A percentile compares a stretch with the other conserved stretches of the same genome.
phyloP scores from a whole-genome alignment of 2,329 filamentous ascomycete genomes.

The Parastagonospora nodorum region DNA sequence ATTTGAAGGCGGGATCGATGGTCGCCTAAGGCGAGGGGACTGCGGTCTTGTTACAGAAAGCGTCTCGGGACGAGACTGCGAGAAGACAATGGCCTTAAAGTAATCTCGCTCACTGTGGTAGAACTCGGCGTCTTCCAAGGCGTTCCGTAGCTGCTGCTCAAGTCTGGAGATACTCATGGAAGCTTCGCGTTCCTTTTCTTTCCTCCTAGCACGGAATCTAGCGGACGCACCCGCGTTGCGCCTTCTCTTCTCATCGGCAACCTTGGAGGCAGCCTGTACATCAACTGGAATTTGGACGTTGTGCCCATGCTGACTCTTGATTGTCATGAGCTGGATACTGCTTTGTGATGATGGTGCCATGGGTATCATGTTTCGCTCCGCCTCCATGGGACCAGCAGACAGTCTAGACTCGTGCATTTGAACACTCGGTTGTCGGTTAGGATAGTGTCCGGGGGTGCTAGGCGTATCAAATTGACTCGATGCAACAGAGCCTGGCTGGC shows the following conservation, averaged over 20 bases:
- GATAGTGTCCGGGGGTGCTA: conserved; percentile 27
- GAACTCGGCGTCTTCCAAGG: conserved; percentile 71
- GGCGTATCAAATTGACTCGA: conserved; percentile 46
- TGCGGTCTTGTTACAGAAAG: conserved; percentile 50
- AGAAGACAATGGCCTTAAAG: conserved; percentile 61
- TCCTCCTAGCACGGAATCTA: conserved; percentile 78
- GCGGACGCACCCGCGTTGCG: conserved; percentile 86
- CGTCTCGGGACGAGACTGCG: conserved; percentile 59
- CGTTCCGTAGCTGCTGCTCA: conserved; percentile 70
- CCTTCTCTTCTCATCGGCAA: conserved; percentile 83
- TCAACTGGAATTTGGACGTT: conserved; percentile 72
- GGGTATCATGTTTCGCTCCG: conserved; percentile 49
- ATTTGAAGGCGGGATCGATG: conserved; percentile 35
- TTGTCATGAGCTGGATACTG: conserved; percentile 59
- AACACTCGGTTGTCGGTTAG: conserved; percentile 11
- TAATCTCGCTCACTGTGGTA: conserved; percentile 76
- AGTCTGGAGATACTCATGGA: conserved; percentile 71
- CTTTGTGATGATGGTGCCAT: conserved; percentile 54
- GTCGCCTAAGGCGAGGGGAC: conserved; percentile 48
- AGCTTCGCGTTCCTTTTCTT: conserved; percentile 79
- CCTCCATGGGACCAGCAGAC: conserved; percentile 38
- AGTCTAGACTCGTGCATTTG: conserved; percentile 38
- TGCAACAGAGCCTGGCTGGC: conserved; percentile 38
- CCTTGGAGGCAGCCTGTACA: conserved; percentile 78
- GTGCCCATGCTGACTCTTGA: conserved; percentile 56